phyloP scores from a whole-genome alignment of 2,329 filamentous ascomycete species.

The Pseudovirgaria hyperparasitica region DNA sequence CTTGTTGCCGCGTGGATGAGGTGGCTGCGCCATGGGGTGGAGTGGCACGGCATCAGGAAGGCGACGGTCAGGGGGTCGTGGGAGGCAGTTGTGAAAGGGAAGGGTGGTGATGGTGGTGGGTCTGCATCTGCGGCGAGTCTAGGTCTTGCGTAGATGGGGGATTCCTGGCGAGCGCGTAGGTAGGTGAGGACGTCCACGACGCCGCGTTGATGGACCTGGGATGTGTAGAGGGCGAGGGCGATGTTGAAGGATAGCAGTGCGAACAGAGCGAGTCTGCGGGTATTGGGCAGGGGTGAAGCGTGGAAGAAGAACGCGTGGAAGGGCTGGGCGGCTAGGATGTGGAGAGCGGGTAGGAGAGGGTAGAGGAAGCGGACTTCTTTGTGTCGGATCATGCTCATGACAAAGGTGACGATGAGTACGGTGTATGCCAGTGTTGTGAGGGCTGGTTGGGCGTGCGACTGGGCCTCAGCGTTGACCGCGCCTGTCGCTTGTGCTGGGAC shows the following conservation, averaged over 20 bases:
- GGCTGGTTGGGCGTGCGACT: constrained; percentile 1
- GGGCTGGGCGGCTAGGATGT: constrained; percentile 61
- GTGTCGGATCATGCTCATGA: constrained; percentile 71
- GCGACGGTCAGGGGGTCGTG: constrained; percentile 40
- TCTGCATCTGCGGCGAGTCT: constrained; percentile 5
- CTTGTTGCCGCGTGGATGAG: constrained; percentile 61
- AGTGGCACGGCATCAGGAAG: constrained; percentile 93
- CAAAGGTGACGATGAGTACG: constrained; percentile 46
- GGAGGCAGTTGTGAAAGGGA: constrained; percentile 10
- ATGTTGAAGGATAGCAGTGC: constrained; percentile 19
- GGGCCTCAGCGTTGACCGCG: background rate
- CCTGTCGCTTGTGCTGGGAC: background rate
- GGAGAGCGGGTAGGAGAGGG: constrained; percentile 75
- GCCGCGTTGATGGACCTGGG: constrained; percentile 63
- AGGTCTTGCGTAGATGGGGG: no score
- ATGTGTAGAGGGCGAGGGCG: constrained; percentile 32
- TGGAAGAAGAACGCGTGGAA: constrained; percentile 51
- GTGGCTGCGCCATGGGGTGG: constrained; percentile 87
- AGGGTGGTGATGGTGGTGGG: constrained; percentile 13
- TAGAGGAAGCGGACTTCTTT: constrained; percentile 98
- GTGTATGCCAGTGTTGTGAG: constrained; percentile 17
- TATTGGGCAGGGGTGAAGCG: constrained; percentile 16
- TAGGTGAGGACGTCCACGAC: constrained; percentile 62
- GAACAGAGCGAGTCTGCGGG: constrained; percentile 11
- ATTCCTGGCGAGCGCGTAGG: constrained; percentile 62